These are phyloP conservation scores for Oldenlandia corymbosa DNA, from an alignment of 257 asterid species.

Conservation along the genomic window DNA sequence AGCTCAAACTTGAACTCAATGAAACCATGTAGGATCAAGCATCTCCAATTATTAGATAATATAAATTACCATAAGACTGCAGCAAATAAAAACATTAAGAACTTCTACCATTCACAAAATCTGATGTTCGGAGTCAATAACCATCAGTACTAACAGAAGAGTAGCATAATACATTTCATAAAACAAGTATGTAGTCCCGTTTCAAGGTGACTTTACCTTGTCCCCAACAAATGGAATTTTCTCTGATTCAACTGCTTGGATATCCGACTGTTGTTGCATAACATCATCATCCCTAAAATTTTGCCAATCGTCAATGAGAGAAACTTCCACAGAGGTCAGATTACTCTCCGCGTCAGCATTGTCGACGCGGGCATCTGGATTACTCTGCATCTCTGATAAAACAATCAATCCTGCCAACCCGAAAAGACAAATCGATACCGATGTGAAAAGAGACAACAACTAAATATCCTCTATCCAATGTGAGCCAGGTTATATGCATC, in stretches of 20 bases:
- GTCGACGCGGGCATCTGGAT: constrained; percentile 36
- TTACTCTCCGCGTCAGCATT: constrained; percentile 36
- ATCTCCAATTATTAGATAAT: not conserved
- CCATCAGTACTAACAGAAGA: not conserved
- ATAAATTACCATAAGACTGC: not conserved
- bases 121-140: not conserved
- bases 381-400: constrained; percentile 57
- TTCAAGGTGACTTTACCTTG: constrained; percentile 46
- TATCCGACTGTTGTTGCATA: constrained; percentile 67
- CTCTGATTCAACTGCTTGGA: constrained; percentile 66
- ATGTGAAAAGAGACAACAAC: no score
- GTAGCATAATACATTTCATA: not conserved
- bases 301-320: constrained; percentile 57
- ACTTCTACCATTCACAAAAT: not conserved
- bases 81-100: not conserved
- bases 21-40: not conserved
- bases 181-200: not conserved
- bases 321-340: constrained; percentile 25
- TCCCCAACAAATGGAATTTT: constrained; percentile 75
- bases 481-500: no score
- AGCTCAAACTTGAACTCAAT: not conserved
- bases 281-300: constrained; percentile 65
- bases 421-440: not conserved
- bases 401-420: constrained; percentile 7
- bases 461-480: no score